These are phyloP conservation scores for Rhizopus stolonifer DNA, from an alignment of 371 early-diverging fungal species.

Conservation along the genomic window DNA sequence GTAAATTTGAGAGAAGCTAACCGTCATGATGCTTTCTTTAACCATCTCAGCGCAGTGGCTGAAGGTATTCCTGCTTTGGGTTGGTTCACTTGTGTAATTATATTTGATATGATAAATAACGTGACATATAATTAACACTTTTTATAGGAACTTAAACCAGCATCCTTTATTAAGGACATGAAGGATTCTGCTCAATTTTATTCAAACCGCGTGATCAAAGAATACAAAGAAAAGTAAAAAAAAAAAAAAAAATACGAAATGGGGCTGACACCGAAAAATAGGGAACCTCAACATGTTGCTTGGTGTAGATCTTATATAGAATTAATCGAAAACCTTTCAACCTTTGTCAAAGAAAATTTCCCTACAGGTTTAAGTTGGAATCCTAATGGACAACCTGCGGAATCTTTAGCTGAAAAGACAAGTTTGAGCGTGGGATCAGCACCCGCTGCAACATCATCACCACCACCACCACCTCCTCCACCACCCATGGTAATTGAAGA, in stretches of 20 bases:
- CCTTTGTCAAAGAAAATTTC: constrained; percentile 86
- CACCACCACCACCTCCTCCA: constrained; percentile 62
- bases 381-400: constrained; percentile 70
- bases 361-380: constrained; percentile 94
- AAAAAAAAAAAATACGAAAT: constrained; percentile 21
- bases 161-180: constrained; percentile 85
- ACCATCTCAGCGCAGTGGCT: constrained; percentile 81
- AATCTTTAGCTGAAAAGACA: constrained; percentile 42
- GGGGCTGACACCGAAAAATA: constrained; percentile 66
- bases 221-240: constrained; percentile 84
- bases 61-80: constrained; percentile 91
- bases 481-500: constrained; percentile 57
- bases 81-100: constrained; percentile 86
- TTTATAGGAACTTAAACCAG: constrained; percentile 83
- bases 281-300: constrained; percentile 79
- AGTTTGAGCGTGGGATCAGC: constrained; percentile 27
- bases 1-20: constrained; percentile 75
- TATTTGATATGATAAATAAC: background rate
- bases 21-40: constrained; percentile 71
- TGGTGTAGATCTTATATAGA: constrained; percentile 76
- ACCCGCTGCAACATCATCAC: constrained; percentile 39
- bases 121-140: background rate
- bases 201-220: constrained; percentile 86
- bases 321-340: constrained; percentile 72
- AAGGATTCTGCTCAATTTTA: constrained; percentile 93